Conservation (phyloP, 1,284 basidiomycete species). For the Microbotryomycetes sp. region DNA sequence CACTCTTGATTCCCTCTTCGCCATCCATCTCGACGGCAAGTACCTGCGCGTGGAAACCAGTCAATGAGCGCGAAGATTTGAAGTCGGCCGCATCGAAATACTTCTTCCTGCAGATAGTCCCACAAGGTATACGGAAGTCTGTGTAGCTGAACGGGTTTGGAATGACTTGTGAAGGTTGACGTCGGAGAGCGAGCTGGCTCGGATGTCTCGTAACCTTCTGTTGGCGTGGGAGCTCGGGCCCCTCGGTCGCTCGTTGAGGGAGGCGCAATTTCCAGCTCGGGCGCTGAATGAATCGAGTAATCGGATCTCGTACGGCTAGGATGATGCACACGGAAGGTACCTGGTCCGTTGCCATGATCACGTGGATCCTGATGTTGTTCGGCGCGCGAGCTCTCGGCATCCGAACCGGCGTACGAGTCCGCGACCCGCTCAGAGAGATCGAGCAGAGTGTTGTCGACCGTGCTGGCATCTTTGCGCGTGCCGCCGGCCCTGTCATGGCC, state of each 20-base stretch:
- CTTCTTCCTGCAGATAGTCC: constrained; percentile 74
- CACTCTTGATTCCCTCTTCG: constrained; percentile 89
- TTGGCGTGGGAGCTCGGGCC: no score
- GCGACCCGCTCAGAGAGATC: no score
- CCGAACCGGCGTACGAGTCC: not conserved
- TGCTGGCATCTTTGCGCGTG: no score
- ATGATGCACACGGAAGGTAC: not conserved
- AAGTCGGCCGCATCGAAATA: not conserved
- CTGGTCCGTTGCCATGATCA: not conserved
- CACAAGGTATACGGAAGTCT: constrained; percentile 66
- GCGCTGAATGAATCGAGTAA: constrained; percentile 30
- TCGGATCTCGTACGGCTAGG: not conserved
- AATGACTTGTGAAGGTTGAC: no score
- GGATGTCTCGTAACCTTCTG: no score
- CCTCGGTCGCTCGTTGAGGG: no score
- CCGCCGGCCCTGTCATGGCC: no score
- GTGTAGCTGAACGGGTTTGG: no score
- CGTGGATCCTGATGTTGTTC: no score
- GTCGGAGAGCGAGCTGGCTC: no score
- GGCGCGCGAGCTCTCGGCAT: not conserved
- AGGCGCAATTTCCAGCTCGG: constrained; percentile 1
- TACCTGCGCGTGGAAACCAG: constrained; percentile 47
- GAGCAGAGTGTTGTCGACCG: no score
- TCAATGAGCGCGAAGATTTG: no score
- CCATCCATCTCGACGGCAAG: constrained; percentile 86